Base-by-base conservation (phyloP, 495 filamentous ascomycete species). In the Penicillium turbatum region DNA sequence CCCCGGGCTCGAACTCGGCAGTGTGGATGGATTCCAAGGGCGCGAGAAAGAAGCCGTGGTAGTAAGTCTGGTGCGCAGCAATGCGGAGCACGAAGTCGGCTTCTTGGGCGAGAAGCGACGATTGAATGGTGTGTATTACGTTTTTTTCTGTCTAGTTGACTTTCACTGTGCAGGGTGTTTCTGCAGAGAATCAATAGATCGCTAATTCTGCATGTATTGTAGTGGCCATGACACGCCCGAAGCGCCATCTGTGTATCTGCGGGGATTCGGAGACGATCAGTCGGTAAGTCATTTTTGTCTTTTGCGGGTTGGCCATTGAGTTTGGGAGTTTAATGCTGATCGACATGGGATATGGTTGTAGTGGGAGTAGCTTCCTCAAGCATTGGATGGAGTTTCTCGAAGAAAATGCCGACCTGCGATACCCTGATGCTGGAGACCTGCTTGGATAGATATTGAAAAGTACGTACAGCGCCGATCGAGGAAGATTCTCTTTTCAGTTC, bases 31-130 rank as follows among this genome's bases (percentile, higher is more conserved):
- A 6, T 99, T 99, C 66, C 93, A 99, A 66, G 93, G 93, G 34
- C 80, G 93, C 11, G 93, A 99, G 72, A 98, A 99, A 70, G 93
- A 99, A 67, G 93, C 88, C 2, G 86, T 99, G 34, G 82, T 99
- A 30, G 83, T 99, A 15, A 90, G 83, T 66, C 76, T 97, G 19
- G 93, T 99, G 34, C 78, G 93, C 57, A 96, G 91, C 70, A 97
- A 97, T 71, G 59, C 80, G 16, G 83, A 88, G 47, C 79, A 86
- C 24, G 91, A 97, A 70, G 90, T 96, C 10, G 93, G 93, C 12
- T 98, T 99, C 64, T 72, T 99, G 44, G 88, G 82, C n/a, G 93
- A 99, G 73, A 92, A 90, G 72, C 76, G 93, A 45, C 79, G 93
- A 44, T 68, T 97, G 55, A 99, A 99, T 69, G 93, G 90, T 92